These are phyloP conservation scores for Ophiostoma tasmaniense DNA, from an alignment of 2,329 filamentous ascomycete species.

Conservation along the genomic window DNA sequence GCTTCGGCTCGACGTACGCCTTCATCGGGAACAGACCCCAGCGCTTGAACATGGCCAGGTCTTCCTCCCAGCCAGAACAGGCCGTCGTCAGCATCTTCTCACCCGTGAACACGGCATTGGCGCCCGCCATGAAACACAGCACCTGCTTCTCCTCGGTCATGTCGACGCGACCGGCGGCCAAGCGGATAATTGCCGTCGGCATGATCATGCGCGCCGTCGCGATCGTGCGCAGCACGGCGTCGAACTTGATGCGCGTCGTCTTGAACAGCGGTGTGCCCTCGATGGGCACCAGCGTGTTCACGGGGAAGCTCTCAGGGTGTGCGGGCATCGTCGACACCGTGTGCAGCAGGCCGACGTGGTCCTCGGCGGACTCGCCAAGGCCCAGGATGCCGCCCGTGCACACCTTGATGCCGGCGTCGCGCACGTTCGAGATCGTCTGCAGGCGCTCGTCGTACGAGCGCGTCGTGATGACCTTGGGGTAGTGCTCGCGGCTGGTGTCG, in stretches of 20 bases:
- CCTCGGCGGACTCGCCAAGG: conserved; percentile 67
- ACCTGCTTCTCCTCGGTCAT: conserved; percentile 86
- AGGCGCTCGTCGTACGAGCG: conserved; percentile 81
- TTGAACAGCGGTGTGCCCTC: conserved; percentile 80
- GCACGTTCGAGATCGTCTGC: conserved; percentile 68
- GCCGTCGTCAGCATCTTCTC: conserved; percentile 90
- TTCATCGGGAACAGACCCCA: conserved; percentile 79
- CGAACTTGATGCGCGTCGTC: conserved; percentile 62
- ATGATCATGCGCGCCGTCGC: conserved; percentile 76
- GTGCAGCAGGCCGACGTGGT: conserved; percentile 75
- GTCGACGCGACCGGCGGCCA: conserved; percentile 75
- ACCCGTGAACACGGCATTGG: conserved; percentile 90
- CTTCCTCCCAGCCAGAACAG: conserved; percentile 85
- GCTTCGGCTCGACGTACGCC: conserved; percentile 19
- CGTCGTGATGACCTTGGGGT: conserved; percentile 78
- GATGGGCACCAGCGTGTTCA: conserved; percentile 85
- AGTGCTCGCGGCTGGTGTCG: conserved; percentile 83
- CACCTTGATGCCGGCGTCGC: conserved; percentile 79
- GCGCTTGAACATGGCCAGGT: conserved; percentile 70
- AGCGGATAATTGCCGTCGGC: conserved; percentile 75
- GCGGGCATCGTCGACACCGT: conserved; percentile 71
- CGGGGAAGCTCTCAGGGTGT: conserved; percentile 85
- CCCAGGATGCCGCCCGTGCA: conserved; percentile 86
- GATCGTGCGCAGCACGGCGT: conserved; percentile 71
- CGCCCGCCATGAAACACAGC: conserved; percentile 80